Percentiles rank a stretch among this genome's conserved stretches.
Evolutionary conservation across 108 stramenopile genomes (phyloP).

Genomic region (Parietichytrium sp.): DNA sequence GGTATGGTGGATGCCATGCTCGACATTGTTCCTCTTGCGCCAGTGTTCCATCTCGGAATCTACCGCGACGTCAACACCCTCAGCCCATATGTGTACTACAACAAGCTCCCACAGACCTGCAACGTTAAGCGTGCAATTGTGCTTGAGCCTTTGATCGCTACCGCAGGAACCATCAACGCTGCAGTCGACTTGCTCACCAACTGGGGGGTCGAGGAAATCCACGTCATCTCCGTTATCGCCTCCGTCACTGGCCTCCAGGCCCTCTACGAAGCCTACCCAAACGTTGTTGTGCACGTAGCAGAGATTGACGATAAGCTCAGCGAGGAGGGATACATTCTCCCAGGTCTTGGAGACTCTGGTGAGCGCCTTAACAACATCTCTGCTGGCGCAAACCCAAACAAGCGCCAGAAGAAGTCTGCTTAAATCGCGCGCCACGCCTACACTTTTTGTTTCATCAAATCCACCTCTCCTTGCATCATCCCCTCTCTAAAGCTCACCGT

Average conservation of each 20-base stretch:
- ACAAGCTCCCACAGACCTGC: constrained; percentile 81
- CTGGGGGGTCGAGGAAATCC: constrained; percentile 71
- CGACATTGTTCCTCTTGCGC: constrained; percentile 82
- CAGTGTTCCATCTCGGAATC: constrained; percentile 97
- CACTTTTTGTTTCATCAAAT: too few relatives aligned
- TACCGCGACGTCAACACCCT: constrained; percentile 69
- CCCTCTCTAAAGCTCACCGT: too few relatives aligned
- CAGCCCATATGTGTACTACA: constrained; percentile 92
- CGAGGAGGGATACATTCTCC: constrained; percentile 76
- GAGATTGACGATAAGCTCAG: constrained; percentile 74
- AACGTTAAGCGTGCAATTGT: constrained; percentile 74
- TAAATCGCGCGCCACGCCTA: too few relatives aligned
- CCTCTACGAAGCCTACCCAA: constrained; percentile 73
- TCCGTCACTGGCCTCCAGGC: constrained; percentile 70
- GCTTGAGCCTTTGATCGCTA: constrained; percentile 88
- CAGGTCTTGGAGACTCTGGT: constrained; percentile 91
- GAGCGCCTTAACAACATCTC: too few relatives aligned
- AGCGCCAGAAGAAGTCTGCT: too few relatives aligned
- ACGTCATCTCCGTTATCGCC: constrained; percentile 80
- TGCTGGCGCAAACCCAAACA: too few relatives aligned
- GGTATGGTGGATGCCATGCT: constrained; percentile 94
- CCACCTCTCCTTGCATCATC: too few relatives aligned
- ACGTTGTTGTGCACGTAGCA: constrained; percentile 78
- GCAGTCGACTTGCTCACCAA: constrained; percentile 88
- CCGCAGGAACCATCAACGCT: constrained; percentile 77